These are phyloP conservation scores for Pythium vanterpoolii DNA, from an alignment of 352 stramenopile species.

Conservation along the genomic window DNA sequence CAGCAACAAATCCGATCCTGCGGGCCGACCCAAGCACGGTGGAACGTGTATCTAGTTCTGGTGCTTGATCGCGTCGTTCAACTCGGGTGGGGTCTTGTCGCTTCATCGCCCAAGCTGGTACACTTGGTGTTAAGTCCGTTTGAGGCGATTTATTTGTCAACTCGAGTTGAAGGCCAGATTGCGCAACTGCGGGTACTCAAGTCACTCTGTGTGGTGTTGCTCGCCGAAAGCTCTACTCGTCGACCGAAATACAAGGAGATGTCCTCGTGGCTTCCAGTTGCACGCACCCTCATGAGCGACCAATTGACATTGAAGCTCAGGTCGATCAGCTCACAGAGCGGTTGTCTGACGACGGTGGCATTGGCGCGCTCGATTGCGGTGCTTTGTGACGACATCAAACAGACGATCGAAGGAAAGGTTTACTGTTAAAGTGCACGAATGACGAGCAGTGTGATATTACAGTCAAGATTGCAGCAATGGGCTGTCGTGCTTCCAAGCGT, in stretches of 20 bases:
- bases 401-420: background rate
- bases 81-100: constrained; percentile 10
- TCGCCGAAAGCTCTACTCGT: background rate
- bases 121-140: constrained; percentile 14
- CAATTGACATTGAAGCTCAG: constrained; percentile 8
- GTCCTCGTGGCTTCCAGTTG: constrained; percentile 8
- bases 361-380: constrained; percentile 6
- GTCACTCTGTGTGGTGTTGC: constrained; percentile 12
- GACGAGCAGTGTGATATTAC: background rate
- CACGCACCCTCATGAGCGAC: constrained; percentile 5
- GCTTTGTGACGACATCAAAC: constrained; percentile 16
- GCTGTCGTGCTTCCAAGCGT: background rate
- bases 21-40: background rate
- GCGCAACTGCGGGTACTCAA: constrained; percentile 17
- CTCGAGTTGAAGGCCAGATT: background rate
- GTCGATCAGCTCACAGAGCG: constrained; percentile 1
- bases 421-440: background rate
- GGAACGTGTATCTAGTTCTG: constrained; percentile 19
- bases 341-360: background rate
- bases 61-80: constrained; percentile 22
- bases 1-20: constrained; percentile 23
- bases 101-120: background rate
- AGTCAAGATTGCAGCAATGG: background rate
- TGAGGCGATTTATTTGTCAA: background rate
- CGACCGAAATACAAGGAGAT: background rate